These are phyloP conservation scores for Corallochytrium limacisporum DNA, from an alignment of 78 protist genomes.

Conservation along the genomic window DNA sequence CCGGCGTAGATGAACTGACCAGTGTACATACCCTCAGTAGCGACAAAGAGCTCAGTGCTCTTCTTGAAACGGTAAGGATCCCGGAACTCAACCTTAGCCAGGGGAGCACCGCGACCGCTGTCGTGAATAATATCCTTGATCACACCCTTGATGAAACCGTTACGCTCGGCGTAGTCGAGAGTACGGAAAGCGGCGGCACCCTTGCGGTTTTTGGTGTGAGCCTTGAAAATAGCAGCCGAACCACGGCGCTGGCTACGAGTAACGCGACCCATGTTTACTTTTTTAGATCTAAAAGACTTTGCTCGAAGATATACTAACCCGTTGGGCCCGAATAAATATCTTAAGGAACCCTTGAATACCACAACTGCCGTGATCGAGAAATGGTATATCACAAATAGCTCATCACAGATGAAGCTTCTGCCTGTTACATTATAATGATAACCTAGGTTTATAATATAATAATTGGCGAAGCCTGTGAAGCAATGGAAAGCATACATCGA, in stretches of 20 bases:
- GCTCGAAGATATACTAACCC: too few species aligned
- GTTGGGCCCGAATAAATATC: too few species aligned
- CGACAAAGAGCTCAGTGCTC: slow-evolving; percentile 72
- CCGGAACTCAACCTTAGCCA: slow-evolving; percentile 85
- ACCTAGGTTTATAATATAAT: too few species aligned
- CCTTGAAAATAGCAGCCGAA: slow-evolving; percentile 16
- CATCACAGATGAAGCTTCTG: too few species aligned
- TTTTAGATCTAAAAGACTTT: too few species aligned
- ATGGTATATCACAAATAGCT: too few species aligned
- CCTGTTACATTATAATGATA: too few species aligned
- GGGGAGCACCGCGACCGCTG: slow-evolving; percentile 99
- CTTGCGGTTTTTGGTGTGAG: slow-evolving; percentile 82
- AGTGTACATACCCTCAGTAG: slow-evolving; percentile 98
- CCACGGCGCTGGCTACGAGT: slow-evolving; percentile 36
- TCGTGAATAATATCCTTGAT: slow-evolving; percentile 96
- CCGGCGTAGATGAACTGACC: slow-evolving; percentile 97
- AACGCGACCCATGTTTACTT: slow-evolving; percentile 49
- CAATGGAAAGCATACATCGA: too few species aligned
- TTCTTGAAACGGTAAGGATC: slow-evolving; percentile 64
- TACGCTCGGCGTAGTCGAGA: slow-evolving; percentile 92
- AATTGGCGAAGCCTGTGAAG: too few species aligned
- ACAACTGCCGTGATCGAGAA: too few species aligned
- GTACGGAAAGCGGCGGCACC: slow-evolving; percentile 86
- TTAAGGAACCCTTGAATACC: too few species aligned
- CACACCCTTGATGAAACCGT: slow-evolving; percentile 81